Evolutionary conservation across 129 eudicot species (phyloP), one percentile per base, ranked within the genome.

Genomic region (Escallonia herrerae): DNA sequence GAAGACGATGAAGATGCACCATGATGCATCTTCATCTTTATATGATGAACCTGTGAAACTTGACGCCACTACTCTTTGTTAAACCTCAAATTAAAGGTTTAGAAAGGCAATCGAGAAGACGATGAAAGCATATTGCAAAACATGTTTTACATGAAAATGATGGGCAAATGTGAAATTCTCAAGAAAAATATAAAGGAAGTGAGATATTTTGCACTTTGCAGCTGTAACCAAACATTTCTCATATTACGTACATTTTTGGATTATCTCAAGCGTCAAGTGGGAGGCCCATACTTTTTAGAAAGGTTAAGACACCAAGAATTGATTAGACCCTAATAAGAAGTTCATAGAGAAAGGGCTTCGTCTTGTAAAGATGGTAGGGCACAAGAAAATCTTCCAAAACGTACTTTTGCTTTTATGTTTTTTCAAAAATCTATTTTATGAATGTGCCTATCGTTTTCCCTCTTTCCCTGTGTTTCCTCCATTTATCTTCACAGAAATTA

Each of bases 281-380:
- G 61, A 75, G 33, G 43, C 71, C 37, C 42, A 22, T 55, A 56
- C 72, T 74, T 62, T 68, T 41, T 49, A 64, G 52, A 82, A 74
- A 63, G 60, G 61, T 65, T 49, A 15, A 14, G 56, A 60, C 71
- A 68, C 72, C 50, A 64, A 11, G 58, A 66, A 58, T 15, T 60
- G 66, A 62, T 72, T 72, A 73, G 7, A 22, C 60, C 39, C 71
- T 44, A 76, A 65, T 53, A 52, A 62, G 72, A 80, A 67, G 77
- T 72, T 80, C 76, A 69, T 53, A 45, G 7, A 60, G 55, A 72
- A 74, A 62, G 75, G 43, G 70, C 69, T 63, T 43, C 51, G 57
- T 61, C 59, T 70, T 81, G 77, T 43, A 69, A 79, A 63, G 71
- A 74, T 69, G 76, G 83, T 76, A 70, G 85, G 81, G 86, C 74